Evolutionary conservation across 2,329 filamentous ascomycete species (phyloP).

Genomic region (Fusarium marasasianum): DNA sequence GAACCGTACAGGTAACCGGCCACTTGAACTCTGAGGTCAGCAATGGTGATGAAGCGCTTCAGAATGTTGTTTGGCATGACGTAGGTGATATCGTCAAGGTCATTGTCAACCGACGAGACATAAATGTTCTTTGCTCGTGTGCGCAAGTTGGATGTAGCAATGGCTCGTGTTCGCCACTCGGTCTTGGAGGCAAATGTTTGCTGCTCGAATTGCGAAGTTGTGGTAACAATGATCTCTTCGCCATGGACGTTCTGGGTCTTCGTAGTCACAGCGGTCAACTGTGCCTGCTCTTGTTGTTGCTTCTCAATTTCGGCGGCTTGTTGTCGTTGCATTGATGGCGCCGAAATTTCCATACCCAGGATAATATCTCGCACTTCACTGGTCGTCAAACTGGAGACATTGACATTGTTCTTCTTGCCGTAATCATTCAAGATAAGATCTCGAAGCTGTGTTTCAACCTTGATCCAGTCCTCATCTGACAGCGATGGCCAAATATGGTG

Average conservation of each 20-base stretch:
- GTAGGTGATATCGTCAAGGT: slow-evolving; percentile 91
- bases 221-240: slow-evolving; percentile 98
- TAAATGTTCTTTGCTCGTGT: slow-evolving; percentile 98
- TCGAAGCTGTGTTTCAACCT: slow-evolving; percentile 95
- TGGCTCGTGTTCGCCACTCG: slow-evolving; percentile 96
- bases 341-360: slow-evolving; percentile 98
- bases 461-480: slow-evolving; percentile 97
- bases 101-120: slow-evolving; percentile 93
- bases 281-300: slow-evolving; percentile 95
- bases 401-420: slow-evolving; percentile 99
- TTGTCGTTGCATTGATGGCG: slow-evolving; percentile 96
- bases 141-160: slow-evolving; percentile 93
- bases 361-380: slow-evolving; percentile 99
- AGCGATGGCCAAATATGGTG: slow-evolving; percentile 98
- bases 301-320: slow-evolving; percentile 99
- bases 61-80: slow-evolving; percentile 99
- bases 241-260: slow-evolving; percentile 98
- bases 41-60: slow-evolving; percentile 97
- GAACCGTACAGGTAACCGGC: slow-evolving; percentile 94
- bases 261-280: slow-evolving; percentile 95
- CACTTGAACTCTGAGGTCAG: slow-evolving; percentile 95
- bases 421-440: slow-evolving; percentile 98
- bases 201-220: slow-evolving; percentile 97
- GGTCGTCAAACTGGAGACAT: slow-evolving; percentile 93
- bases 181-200: slow-evolving; percentile 98